Percentiles rank a stretch among this genome's conserved stretches.
Evolutionary conservation across 1,139 yeast species (phyloP).

Genomic region (Blastobotrys petasosporus): DNA sequence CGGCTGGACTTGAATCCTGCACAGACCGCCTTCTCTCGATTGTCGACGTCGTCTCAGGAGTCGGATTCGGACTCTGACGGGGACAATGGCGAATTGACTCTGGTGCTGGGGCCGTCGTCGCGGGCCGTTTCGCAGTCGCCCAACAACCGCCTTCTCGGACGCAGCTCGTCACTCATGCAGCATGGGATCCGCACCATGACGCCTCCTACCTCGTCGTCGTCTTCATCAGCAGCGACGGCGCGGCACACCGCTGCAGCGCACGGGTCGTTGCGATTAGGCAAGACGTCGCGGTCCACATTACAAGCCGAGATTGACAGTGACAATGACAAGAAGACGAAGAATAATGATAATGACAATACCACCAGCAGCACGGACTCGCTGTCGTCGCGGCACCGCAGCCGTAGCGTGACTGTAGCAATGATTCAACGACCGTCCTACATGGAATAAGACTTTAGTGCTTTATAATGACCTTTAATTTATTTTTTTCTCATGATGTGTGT

Average conservation of each 20-base stretch:
- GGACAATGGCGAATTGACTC: constrained; percentile 46
- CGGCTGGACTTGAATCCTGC: background rate
- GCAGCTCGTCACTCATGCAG: background rate
- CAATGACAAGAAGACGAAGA: background rate
- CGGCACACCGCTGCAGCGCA: background rate
- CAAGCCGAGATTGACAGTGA: background rate
- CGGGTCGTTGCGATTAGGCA: background rate
- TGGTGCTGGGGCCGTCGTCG: constrained; percentile 41
- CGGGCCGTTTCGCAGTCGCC: constrained; percentile 8
- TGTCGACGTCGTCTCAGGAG: too few relatives aligned
- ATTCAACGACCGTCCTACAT: constrained; percentile 11
- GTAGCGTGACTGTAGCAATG: constrained; percentile 16
- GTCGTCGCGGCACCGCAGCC: constrained; percentile 6
- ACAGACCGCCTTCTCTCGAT: background rate
- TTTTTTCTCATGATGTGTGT: too few relatives aligned
- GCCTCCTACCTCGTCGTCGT: background rate
- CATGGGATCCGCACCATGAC: background rate
- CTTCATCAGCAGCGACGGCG: background rate
- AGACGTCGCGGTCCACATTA: background rate
- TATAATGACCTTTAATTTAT: too few relatives aligned
- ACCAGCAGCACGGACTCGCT: background rate
- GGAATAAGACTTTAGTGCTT: too few relatives aligned
- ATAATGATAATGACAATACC: background rate
- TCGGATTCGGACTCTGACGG: constrained; percentile 32
- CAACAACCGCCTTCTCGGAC: background rate